A percentile compares a stretch with the other conserved stretches of the same genome.
Evolutionary conservation across 495 filamentous ascomycete species (phyloP).

Genomic region (Penicillium malachiteum): DNA sequence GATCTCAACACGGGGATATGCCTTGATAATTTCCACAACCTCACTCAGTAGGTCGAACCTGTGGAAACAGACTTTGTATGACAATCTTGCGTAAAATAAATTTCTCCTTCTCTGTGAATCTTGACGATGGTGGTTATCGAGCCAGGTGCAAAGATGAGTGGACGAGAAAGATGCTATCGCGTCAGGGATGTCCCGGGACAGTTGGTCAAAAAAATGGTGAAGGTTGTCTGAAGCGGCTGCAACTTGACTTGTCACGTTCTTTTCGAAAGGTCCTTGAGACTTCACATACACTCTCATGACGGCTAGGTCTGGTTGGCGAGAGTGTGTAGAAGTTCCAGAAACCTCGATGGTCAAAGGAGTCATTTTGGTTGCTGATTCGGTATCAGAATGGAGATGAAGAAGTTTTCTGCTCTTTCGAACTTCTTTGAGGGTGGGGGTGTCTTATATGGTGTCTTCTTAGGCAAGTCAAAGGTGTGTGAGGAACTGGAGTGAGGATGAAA

Average conservation of each 20-base stretch:
- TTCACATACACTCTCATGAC: slow-evolving; percentile 14
- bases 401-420: too few relatives aligned
- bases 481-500: too few relatives aligned
- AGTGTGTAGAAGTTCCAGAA: slow-evolving; percentile 17
- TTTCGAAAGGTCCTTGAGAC: slow-evolving; percentile 11
- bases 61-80: slow-evolving; percentile 13
- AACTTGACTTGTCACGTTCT: slow-evolving; percentile 17
- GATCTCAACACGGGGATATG: slow-evolving; percentile 19
- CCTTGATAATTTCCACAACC: slow-evolving; percentile 9
- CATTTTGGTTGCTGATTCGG: slow-evolving; percentile 19
- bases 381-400: too few relatives aligned
- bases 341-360: slow-evolving; percentile 20
- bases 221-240: slow-evolving; percentile 11
- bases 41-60: slow-evolving; percentile 18
- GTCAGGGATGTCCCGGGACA: too few relatives aligned
- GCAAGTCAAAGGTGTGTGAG: too few relatives aligned
- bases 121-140: too few relatives aligned
- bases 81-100: slow-evolving; percentile 10
- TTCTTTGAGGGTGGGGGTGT: too few relatives aligned
- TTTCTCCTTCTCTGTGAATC: too few relatives aligned
- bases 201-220: slow-evolving; percentile 16
- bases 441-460: too few relatives aligned
- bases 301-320: slow-evolving; percentile 16
- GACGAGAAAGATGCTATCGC: too few relatives aligned
- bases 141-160: too few relatives aligned